Base-by-base conservation (phyloP, 768 basidiomycete species). In the Boletus subparvulus region DNA sequence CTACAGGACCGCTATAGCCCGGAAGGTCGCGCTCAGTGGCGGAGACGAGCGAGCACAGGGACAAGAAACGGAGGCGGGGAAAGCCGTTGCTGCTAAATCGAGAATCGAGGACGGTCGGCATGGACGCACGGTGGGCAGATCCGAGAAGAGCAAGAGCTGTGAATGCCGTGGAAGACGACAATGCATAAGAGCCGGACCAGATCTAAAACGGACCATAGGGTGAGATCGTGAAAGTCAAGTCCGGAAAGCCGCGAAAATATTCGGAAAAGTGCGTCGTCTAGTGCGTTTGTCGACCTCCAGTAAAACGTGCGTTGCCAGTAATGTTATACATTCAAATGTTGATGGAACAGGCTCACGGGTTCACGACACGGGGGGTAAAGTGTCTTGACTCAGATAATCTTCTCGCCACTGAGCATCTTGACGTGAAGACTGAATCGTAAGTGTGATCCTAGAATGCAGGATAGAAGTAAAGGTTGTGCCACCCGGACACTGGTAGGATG, bases 391-490 rank as follows among this genome's bases (percentile, higher is more conserved):
- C 24, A 33, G n/a, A 43, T 4, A 10, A 32, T 32, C 24, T 36
- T 32, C n/a, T 28, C 10, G 3, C 4, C 54, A 37, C 35, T 12
- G 32, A 24, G 49, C 21, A 30, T 17, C 28, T 48, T 39, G 52
- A 14, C 19, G 21, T 19, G 13, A 44, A 30, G 47, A 41, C 41
- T 39, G 32, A 26, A 11, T 19, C 24, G 50, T 28, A 21, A 39
- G 55, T 47, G n/a, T 52, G 54, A 49, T 61, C 37, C 42, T 40
- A 33, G 41, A 44, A 54, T 33, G 39, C 44, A 36, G 17, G 24
- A 14, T 30, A 41, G 28, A 47, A 26, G 40, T 45, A 44, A 45
- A 28, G 14, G 26, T 64, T 40, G 57, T 60, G 61, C 62, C 57
- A 54, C 58, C 35, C 37, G 12, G 16, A 52, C 32, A 35, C 21